Conservation (phyloP, 768 basidiomycete genomes). For the Termitomyces sp. region DNA sequence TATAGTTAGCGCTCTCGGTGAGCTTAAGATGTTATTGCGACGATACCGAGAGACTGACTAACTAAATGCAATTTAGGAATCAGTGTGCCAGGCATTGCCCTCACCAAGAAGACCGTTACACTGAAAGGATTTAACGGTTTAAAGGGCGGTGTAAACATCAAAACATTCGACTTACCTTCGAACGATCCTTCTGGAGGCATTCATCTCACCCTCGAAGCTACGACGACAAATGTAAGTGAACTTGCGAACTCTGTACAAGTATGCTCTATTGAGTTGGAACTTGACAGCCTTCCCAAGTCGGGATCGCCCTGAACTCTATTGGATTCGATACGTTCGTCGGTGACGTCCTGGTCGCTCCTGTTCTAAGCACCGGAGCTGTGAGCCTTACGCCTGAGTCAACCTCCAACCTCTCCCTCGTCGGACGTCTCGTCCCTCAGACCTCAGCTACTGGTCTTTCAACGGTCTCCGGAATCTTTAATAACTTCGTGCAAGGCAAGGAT, state of each 20-base stretch:
- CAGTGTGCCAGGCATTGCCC: conserved; percentile 49
- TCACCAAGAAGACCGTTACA: conserved; percentile 54
- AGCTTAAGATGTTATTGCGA: conserved; percentile 2
- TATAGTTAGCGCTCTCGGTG: conserved; percentile 56
- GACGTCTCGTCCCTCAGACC: conserved; percentile 63
- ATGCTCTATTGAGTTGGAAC: not conserved
- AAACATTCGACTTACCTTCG: conserved; percentile 65
- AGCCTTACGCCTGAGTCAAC: conserved; percentile 53
- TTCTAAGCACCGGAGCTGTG: conserved; percentile 44
- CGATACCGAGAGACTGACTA: not conserved
- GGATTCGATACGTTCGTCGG: conserved; percentile 58
- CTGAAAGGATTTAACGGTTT: conserved; percentile 72
- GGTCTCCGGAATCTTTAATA: conserved; percentile 67
- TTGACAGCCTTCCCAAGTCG: conserved; percentile 68
- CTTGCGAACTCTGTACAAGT: not conserved
- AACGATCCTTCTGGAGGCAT: conserved; percentile 74
- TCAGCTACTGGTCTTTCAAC: conserved; percentile 47
- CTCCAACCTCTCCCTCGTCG: conserved; percentile 49
- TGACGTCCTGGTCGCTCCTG: conserved; percentile 56
- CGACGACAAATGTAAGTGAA: conserved; percentile 53
- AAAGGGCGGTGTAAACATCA: conserved; percentile 56
- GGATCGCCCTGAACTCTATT: conserved; percentile 58
- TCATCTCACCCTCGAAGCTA: conserved; percentile 59
- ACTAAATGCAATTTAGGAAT: conserved; percentile 38
- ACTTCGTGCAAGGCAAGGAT: conserved; percentile 65